Evolutionary conservation across 495 filamentous ascomycete species (phyloP), one percentile per base, ranked within the genome.

Genomic region (Neurospora sp.): DNA sequence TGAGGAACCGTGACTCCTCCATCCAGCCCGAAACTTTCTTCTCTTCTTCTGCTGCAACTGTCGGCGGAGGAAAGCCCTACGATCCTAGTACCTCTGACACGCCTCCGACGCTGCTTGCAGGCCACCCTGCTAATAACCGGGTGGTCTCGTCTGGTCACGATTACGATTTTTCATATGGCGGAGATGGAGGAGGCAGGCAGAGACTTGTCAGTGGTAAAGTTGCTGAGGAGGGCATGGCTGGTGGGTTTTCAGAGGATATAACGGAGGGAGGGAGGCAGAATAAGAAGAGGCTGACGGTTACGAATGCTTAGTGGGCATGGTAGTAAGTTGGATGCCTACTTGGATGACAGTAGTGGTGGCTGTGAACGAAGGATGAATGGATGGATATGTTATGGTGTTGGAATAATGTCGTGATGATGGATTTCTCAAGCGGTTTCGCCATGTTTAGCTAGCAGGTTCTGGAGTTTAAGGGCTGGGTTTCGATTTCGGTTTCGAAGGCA

Each of bases 121-220:
- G 74, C 70, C 31, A 72, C 23, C 73, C 42, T 1, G 71, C 23
- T 10, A 70, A 70, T 1, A 73, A 72, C 16, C 79, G 85, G 40
- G 85, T 85, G 81, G 84, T 84, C 40, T 86, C 85, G 78, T 84
- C 83, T 79, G 89, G 82, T 76, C 90, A 83, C 79, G 91, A 91
- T 77, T 91, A 89, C 74, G 87, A 89, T 35, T 27, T 40, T 80
- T 87, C 27, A 6, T 66, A 66, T 35, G 27, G 54, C 31, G 54
- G 54, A 66, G 54, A 14, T 42, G 72, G 71, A 23, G 48, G 23
- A 42, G 72, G 71, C 18, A 82, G 75, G 71, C 82, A 81, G 70
- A 85, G 94, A 70, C 90, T 93, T 76, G 93, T 95, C 11, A 96
- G 93, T 77, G 94, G 93, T 4, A 93, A 93, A 81, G 83, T 93